Evolutionary conservation across 306 rosid genomes (phyloP).

Genomic region (Prinsepia uniflora): DNA sequence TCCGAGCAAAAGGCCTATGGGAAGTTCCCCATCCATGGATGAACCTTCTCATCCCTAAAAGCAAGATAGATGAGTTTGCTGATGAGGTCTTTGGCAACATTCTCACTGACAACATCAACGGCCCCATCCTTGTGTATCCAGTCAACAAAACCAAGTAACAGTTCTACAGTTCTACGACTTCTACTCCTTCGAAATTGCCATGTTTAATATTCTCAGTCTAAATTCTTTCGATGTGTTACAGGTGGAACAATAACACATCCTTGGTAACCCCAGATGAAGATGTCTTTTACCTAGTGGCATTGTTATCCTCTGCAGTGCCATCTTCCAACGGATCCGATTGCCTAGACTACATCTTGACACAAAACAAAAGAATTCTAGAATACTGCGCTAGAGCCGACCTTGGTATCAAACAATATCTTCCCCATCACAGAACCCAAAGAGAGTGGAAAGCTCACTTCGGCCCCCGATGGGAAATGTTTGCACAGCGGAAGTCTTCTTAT

Average conservation of each 20-base stretch:
- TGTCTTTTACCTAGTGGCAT: constrained; percentile 69
- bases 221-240: constrained; percentile 24
- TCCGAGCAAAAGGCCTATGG: constrained; percentile 73
- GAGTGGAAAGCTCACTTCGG: constrained; percentile 91
- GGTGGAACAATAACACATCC: constrained; percentile 82
- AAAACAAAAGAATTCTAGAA: constrained; percentile 62
- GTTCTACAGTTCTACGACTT: constrained; percentile 1
- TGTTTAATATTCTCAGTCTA: neutral
- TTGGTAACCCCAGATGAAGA: constrained; percentile 89
- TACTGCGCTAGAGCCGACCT: constrained; percentile 44
- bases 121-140: constrained; percentile 89
- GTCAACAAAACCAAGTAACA: constrained; percentile 80
- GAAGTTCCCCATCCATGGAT: constrained; percentile 98
- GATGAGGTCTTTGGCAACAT: constrained; percentile 69
- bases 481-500: constrained; percentile 57
- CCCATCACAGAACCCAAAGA: constrained; percentile 60
- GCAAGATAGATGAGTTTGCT: constrained; percentile 58
- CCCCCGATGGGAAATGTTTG: constrained; percentile 54
- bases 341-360: constrained; percentile 53
- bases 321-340: constrained; percentile 56
- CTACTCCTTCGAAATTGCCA: neutral
- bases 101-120: constrained; percentile 60
- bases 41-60: constrained; percentile 70
- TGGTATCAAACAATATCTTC: constrained; percentile 75
- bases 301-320: constrained; percentile 74